Percentiles rank a stretch among this genome's conserved stretches.
These are phyloP conservation scores for Shiraia bambusicola DNA, from an alignment of 2,329 filamentous ascomycete species.

Conservation along the genomic window DNA sequence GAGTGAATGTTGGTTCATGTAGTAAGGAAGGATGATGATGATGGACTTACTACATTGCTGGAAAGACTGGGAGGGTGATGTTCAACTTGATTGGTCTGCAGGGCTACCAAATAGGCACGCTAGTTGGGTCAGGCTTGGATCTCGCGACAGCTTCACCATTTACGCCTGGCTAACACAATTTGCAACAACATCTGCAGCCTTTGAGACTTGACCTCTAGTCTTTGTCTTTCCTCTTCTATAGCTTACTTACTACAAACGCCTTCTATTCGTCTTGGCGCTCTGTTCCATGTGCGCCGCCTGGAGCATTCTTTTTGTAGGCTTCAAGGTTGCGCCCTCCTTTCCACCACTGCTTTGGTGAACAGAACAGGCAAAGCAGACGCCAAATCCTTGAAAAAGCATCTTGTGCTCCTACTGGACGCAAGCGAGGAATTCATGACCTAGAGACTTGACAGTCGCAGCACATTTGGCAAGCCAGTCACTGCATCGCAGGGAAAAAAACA, in stretches of 20 bases:
- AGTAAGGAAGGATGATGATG: no score
- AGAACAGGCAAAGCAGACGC: conserved; percentile 5
- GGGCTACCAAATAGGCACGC: background rate
- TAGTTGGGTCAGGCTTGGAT: conserved; percentile 3
- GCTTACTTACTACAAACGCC: conserved; percentile 2
- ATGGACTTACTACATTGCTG: no score
- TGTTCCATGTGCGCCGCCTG: conserved; percentile 20
- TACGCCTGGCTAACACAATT: conserved; percentile 21
- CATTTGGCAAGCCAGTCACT: conserved; percentile 23
- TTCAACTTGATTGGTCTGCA: no score
- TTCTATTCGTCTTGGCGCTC: conserved; percentile 2
- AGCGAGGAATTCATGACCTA: conserved; percentile 17
- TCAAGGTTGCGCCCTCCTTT: conserved; percentile 16
- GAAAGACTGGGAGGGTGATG: no score
- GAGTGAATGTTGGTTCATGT: no score
- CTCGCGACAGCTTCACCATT: conserved; percentile 27
- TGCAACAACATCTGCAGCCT: conserved; percentile 20
- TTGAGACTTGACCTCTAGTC: conserved; percentile 10
- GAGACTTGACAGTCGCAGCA: conserved; percentile 17
- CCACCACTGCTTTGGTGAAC: conserved; percentile 13
- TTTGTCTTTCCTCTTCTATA: conserved; percentile 2
- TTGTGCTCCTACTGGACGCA: conserved; percentile 1
- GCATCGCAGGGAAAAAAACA: conserved; percentile 16
- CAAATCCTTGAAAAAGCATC: no score
- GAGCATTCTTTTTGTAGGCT: conserved; percentile 37